A percentile compares a stretch with the other conserved stretches of the same genome.
These are phyloP conservation scores for Lasiodiplodia sp. DNA, from an alignment of 2,329 filamentous ascomycete genomes.

Conservation along the genomic window DNA sequence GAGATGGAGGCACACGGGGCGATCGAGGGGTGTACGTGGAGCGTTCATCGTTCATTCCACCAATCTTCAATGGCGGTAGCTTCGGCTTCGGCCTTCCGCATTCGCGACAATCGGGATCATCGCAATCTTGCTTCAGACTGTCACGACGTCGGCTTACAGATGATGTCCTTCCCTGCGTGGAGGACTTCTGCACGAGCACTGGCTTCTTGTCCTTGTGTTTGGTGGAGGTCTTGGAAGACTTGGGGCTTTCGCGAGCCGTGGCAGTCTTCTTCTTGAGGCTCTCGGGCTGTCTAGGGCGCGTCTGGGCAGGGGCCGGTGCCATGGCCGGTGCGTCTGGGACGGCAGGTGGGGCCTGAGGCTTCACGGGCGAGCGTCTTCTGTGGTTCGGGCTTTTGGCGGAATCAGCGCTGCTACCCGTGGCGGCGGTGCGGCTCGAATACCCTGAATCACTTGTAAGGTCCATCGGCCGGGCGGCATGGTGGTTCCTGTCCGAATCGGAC, in stretches of 20 bases:
- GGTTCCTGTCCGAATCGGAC: constrained; percentile 44
- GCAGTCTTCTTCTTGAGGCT: constrained; percentile 2
- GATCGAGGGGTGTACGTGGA: constrained; percentile 37
- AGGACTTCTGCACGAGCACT: constrained; percentile 3
- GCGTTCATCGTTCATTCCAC: constrained; percentile 40
- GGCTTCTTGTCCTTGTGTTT: constrained; percentile 18
- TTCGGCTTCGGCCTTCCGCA: neutral
- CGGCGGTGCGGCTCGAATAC: constrained; percentile 66
- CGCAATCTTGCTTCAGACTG: constrained; percentile 3
- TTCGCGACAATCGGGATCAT: constrained; percentile 13
- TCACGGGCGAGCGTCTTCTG: constrained; percentile 24
- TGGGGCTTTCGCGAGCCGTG: constrained; percentile 9
- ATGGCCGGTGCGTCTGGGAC: constrained; percentile 8
- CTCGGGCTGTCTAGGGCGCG: constrained; percentile 10
- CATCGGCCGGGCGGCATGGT: constrained; percentile 34
- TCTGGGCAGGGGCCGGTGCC: neutral
- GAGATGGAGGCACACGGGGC: constrained; percentile 39
- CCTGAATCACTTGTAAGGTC: constrained; percentile 67
- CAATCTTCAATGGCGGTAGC: constrained; percentile 36
- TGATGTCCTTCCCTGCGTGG: neutral
- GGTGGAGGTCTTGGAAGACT: constrained; percentile 19
- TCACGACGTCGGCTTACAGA: constrained; percentile 18
- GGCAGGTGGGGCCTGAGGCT: neutral
- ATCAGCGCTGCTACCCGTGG: constrained; percentile 60
- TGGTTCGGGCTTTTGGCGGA: constrained; percentile 52